Conservation (phyloP, 176 grass and related monocot species). For the Luzula sylvatica region DNA sequence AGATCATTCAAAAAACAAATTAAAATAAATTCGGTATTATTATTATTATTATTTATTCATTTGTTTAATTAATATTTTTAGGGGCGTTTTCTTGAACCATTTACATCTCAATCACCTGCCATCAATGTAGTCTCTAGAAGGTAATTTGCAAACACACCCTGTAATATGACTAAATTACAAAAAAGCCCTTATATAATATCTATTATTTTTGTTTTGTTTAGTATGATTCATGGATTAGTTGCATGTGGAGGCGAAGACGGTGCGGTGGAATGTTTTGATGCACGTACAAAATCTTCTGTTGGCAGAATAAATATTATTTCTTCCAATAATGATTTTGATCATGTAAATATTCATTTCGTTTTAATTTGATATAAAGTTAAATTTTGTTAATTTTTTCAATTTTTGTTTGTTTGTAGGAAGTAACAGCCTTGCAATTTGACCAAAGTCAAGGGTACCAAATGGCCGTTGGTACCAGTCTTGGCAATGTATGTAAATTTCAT, state of each 20-base stretch:
- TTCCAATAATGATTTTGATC: slow-evolving; percentile 53
- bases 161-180: too few species aligned
- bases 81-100: slow-evolving; percentile 79
- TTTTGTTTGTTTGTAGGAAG: slow-evolving; percentile 52
- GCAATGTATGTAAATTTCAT: slow-evolving; percentile 45
- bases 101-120: slow-evolving; percentile 68
- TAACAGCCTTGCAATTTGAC: slow-evolving; percentile 83
- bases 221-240: slow-evolving; percentile 68
- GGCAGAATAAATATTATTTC: slow-evolving; percentile 63
- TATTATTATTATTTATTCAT: not conserved
- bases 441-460: slow-evolving; percentile 74
- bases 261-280: slow-evolving; percentile 93
- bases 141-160: slow-evolving; percentile 33
- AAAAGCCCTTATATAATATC: too few species aligned
- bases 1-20: slow-evolving; percentile 4
- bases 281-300: slow-evolving; percentile 69
- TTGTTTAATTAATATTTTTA: slow-evolving; percentile 23
- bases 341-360: slow-evolving; percentile 36
- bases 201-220: slow-evolving; percentile 23
- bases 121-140: slow-evolving; percentile 78
- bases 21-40: slow-evolving; percentile 1
- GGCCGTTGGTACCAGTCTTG: slow-evolving; percentile 71
- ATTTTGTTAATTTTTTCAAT: slow-evolving; percentile 13
- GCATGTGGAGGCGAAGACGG: slow-evolving; percentile 95
- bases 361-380: slow-evolving; percentile 5